A percentile compares a stretch with the other conserved stretches of the same genome.
These are phyloP conservation scores for Pontederia paniculata DNA, from an alignment of 176 grass and related monocot genomes.

Conservation along the genomic window DNA sequence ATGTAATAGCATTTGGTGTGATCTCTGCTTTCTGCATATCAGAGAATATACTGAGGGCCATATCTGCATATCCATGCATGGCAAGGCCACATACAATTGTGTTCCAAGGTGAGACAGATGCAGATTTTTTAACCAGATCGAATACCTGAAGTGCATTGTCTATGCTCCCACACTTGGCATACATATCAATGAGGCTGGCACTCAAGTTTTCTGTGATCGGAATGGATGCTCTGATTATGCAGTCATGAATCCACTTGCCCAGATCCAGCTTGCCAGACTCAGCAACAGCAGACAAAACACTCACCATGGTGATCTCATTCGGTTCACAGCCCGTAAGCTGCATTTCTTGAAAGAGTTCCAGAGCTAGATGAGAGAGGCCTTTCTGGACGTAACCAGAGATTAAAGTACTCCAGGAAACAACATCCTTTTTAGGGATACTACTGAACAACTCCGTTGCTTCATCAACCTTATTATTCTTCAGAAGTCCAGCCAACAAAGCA, in stretches of 20 bases:
- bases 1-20: slow-evolving; percentile 58
- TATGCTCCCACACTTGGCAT: slow-evolving; percentile 53
- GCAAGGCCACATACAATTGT: slow-evolving; percentile 68
- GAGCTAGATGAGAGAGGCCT: slow-evolving; percentile 27
- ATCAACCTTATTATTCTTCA: slow-evolving; percentile 19
- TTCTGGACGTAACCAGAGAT: slow-evolving; percentile 36
- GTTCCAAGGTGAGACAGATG: slow-evolving; percentile 62
- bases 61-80: slow-evolving; percentile 52
- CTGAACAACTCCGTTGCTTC: slow-evolving; percentile 40
- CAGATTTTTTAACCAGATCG: slow-evolving; percentile 22
- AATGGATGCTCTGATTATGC: slow-evolving; percentile 37
- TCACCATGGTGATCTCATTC: slow-evolving; percentile 37
- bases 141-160: slow-evolving; percentile 38
- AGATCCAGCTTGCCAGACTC: slow-evolving; percentile 46
- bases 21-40: slow-evolving; percentile 35
- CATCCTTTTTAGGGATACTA: slow-evolving; percentile 47
- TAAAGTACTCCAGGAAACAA: slow-evolving; percentile 48
- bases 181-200: slow-evolving; percentile 67
- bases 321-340: slow-evolving; percentile 21
- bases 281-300: slow-evolving; percentile 45
- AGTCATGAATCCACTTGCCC: slow-evolving; percentile 52
- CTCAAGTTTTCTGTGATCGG: slow-evolving; percentile 39
- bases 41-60: slow-evolving; percentile 41
- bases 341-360: slow-evolving; percentile 47
- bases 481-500: slow-evolving; percentile 30